Base-by-base conservation (phyloP, 2,329 filamentous ascomycete genomes). In the Penicillium sp. region DNA sequence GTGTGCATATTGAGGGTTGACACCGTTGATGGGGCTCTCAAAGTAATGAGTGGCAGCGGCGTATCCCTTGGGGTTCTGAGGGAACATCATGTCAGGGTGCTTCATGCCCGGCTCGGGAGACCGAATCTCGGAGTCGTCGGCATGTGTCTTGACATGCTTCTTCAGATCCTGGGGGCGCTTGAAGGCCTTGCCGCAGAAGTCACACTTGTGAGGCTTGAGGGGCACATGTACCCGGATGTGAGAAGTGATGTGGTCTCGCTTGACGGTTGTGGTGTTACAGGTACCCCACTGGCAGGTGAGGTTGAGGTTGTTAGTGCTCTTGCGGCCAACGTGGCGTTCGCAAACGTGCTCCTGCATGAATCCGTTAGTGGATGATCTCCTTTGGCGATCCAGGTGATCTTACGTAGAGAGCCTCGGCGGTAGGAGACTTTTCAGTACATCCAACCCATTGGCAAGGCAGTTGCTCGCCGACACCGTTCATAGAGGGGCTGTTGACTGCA, bases 121-220 rank as follows among this genome's bases (percentile, higher is more conserved):
- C 65, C 84, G 81, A 57, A 85, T 80, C 58, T 96, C 91, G 40
- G 92, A 95, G 77, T 97, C 93, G 70, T 97, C 93, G 66, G 93
- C 93, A 72, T 97, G 93, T 4, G 93, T 97, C 86, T 97, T 99
- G 76, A 97, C 92, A 74, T 99, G 94, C 81, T 99, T 99, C 86
- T 99, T 97, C 68, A 99, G 76, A 80, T 99, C 94, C 79, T 99
- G 94, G 2, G 94, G 94, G 32, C 94, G 90, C 85, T 99, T 99
- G 84, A 99, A 99, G 1, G 92, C 92, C 81, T 99, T 99, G 72
- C 91, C 91, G 72, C 94, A 99, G 78, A 97, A 96, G 72, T 97
- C 92, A 76, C 94, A 99, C 78, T 97, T 97, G 81, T 99, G 94
- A 64, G 94, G 94, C 83, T 99, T 99, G 58, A 99, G 81, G 1